Base-by-base conservation (phyloP, 2,329 filamentous ascomycete species). In the Emmonsia crescens region DNA sequence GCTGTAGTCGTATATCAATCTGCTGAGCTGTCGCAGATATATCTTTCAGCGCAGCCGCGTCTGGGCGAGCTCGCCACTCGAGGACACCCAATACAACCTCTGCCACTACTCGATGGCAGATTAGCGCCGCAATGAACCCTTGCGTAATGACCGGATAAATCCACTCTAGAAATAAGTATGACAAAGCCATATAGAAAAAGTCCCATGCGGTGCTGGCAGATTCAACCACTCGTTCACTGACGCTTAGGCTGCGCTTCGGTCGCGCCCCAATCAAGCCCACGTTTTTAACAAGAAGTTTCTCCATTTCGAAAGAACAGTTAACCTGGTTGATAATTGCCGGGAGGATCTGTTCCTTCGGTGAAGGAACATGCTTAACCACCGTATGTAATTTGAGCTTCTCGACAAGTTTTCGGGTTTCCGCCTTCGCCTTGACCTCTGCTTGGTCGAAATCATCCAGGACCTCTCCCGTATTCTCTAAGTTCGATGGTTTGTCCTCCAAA, bases 1-100 rank as follows among this genome's bases (percentile, higher is more conserved):
- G 94, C 72, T 97, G 91, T 27, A 99, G 82, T 5, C 94, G 89
- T 66, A 99, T 96, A 75, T 99, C 94, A 42, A 99, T 87, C 75
- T 99, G 94, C 73, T 99, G 94, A 29, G 94, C 94, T 0, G 93
- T 97, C 16, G 94, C 94, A 38, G 92, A 97, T 52, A 97, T 85
- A 72, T 99, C 94, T 73, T 97, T 97, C 61, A 99, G 77, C 0
- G 94, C 94, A 48, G 91, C 87, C 57, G 87, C 87, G 49, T 88
- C 86, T 8, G 89, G 88, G 55, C 87, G 84, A 29, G 86, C 81
- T 40, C 91, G 86, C 85, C 92, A 97, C 75, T 97, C 93, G 14
- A 99, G 79, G 33, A 96, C 73, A 27, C 83, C 79, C 33, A 99
- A 78, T 14, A 96, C 78, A 57, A 88, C 79, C 73, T 99, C 94